Percentiles rank a stretch among this genome's conserved stretches.
These are phyloP conservation scores for Rhizomucor pusillus DNA, from an alignment of 371 early-diverging fungal species.

Conservation along the genomic window DNA sequence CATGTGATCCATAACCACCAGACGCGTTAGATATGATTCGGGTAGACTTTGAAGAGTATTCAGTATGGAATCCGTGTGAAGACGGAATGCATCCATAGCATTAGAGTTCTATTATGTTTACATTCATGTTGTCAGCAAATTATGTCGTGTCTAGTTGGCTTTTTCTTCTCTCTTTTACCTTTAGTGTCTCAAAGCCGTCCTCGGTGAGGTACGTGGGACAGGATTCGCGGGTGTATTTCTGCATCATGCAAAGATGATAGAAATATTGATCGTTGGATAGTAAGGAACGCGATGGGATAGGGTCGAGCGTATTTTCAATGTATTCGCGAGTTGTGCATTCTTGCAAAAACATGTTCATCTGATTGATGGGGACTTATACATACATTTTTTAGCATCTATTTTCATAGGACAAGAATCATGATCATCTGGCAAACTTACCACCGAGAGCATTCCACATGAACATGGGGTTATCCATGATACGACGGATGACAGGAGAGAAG, in stretches of 20 bases:
- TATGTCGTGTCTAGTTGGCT: not conserved
- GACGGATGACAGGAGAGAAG: conserved; percentile 61
- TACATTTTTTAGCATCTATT: not conserved
- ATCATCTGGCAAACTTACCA: conserved; percentile 22
- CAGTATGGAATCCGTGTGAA: conserved; percentile 80
- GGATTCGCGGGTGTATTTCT: conserved; percentile 59
- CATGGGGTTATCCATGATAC: conserved; percentile 71
- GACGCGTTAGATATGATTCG: conserved; percentile 68
- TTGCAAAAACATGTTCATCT: conserved; percentile 81
- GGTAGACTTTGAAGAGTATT: conserved; percentile 56
- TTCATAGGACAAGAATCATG: no score
- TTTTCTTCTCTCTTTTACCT: conserved; percentile 29
- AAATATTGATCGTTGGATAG: conserved; percentile 79
- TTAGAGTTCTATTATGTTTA: conserved; percentile 24
- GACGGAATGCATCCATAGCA: conserved; percentile 61
- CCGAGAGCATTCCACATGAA: conserved; percentile 89
- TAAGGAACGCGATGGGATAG: conserved; percentile 62
- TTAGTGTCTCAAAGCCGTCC: conserved; percentile 63
- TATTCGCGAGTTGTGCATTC: conserved; percentile 80
- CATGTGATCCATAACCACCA: conserved; percentile 88
- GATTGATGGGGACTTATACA: conserved; percentile 73
- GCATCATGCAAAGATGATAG: conserved; percentile 75
- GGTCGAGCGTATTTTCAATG: conserved; percentile 79
- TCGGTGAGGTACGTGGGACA: conserved; percentile 78
- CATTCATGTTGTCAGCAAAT: not conserved